These are phyloP conservation scores for Trichoderma sp. DNA, from an alignment of 2,329 filamentous ascomycete genomes.

Conservation along the genomic window DNA sequence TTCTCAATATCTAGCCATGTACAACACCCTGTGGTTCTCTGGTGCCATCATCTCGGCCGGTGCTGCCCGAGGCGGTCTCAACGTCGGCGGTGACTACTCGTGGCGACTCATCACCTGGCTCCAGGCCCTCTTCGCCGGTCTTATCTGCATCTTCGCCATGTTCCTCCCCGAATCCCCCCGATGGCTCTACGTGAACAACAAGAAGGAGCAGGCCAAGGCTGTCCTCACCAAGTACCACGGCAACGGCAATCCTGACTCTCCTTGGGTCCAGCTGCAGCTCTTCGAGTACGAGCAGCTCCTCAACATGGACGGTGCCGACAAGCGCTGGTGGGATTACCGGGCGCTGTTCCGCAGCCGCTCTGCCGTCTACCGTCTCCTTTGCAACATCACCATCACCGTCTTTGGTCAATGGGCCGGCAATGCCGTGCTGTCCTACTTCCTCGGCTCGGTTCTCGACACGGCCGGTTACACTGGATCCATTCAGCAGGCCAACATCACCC, in stretches of 20 bases:
- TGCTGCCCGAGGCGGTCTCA: slow-evolving; percentile 44
- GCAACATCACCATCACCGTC: slow-evolving; percentile 42
- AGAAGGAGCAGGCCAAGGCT: slow-evolving; percentile 35
- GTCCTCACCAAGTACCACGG: slow-evolving; percentile 43
- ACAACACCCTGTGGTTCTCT: slow-evolving; percentile 45
- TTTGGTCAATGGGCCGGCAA: slow-evolving; percentile 44
- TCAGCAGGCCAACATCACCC: slow-evolving; percentile 48
- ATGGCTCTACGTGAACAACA: slow-evolving; percentile 42
- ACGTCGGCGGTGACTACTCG: slow-evolving; percentile 27
- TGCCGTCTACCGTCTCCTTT: slow-evolving; percentile 39
- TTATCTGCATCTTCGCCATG: slow-evolving; percentile 37
- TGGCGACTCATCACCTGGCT: slow-evolving; percentile 44
- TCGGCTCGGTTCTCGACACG: slow-evolving; percentile 47
- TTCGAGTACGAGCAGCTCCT: slow-evolving; percentile 44
- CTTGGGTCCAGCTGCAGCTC: slow-evolving; percentile 47
- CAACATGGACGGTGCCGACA: slow-evolving; percentile 44
- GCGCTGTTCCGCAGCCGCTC: slow-evolving; percentile 43
- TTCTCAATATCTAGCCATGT: slow-evolving; percentile 28
- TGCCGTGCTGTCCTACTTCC: slow-evolving; percentile 48
- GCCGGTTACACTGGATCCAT: slow-evolving; percentile 44
- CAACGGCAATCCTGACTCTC: slow-evolving; percentile 42
- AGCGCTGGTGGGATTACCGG: slow-evolving; percentile 49
- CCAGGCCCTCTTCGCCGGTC: slow-evolving; percentile 43
- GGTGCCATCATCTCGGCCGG: slow-evolving; percentile 53
- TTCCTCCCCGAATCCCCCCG: slow-evolving; percentile 44